Conservation (phyloP, 371 early-diverging fungal species). For the Nematocida sp. region DNA sequence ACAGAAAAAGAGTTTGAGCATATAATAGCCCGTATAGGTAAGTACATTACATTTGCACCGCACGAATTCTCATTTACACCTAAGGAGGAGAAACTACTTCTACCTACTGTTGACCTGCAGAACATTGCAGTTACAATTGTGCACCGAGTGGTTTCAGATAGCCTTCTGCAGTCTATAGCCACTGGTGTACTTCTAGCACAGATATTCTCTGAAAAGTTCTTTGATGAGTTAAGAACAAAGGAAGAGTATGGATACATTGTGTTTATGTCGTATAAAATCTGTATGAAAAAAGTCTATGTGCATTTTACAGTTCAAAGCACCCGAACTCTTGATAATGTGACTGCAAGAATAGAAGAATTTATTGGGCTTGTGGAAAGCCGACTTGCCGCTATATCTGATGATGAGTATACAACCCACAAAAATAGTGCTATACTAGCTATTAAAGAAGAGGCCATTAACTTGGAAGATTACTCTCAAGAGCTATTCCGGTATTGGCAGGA, state of each 20-base stretch:
- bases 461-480: conserved; percentile 41
- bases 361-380: conserved; percentile 32
- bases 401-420: conserved; percentile 37
- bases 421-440: conserved; percentile 25
- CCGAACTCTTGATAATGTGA: conserved; percentile 45
- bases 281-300: conserved; percentile 33
- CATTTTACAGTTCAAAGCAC: conserved; percentile 63
- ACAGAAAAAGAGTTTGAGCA: conserved; percentile 28
- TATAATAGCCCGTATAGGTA: conserved; percentile 3
- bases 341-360: conserved; percentile 60
- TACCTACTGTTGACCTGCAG: conserved; percentile 29
- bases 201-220: conserved; percentile 63
- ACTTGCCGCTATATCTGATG: conserved; percentile 23
- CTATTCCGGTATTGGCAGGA: conserved; percentile 20
- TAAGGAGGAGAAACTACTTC: background rate
- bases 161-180: background rate
- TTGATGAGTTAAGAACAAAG: conserved; percentile 66
- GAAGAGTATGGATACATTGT: conserved; percentile 69
- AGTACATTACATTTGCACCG: background rate
- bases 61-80: background rate
- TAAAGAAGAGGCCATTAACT: conserved; percentile 17
- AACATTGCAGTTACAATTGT: conserved; percentile 40
- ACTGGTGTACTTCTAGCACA: conserved; percentile 23
- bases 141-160: conserved; percentile 6
- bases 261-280: background rate